A percentile compares a stretch with the other conserved stretches of the same genome.
Conservation (phyloP, 768 basidiomycete species). For the Clavulina sp. region DNA sequence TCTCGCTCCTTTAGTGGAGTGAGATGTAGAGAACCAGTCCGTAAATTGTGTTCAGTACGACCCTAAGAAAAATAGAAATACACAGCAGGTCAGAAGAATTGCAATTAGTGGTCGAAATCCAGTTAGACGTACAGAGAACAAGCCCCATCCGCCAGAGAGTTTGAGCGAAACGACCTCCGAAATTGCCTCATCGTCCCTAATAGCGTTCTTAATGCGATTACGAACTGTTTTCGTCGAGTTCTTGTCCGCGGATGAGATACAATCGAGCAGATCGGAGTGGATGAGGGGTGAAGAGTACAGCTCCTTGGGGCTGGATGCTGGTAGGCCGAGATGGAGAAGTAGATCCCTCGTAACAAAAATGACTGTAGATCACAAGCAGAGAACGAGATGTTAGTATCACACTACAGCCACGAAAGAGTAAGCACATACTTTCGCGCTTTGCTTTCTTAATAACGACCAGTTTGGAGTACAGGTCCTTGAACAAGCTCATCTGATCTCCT, state of each 20-base stretch:
- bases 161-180: not conserved
- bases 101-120: not conserved
- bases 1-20: slow-evolving; percentile 1
- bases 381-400: not conserved
- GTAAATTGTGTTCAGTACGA: not conserved
- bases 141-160: not conserved
- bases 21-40: not conserved
- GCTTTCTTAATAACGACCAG: not conserved
- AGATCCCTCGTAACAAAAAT: not conserved
- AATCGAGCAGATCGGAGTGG: not conserved
- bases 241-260: not conserved
- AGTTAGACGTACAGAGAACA: not conserved
- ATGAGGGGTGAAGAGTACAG: not conserved
- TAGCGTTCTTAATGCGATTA: not conserved
- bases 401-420: not conserved
- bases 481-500: no score
- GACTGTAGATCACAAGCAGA: not conserved
- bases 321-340: not conserved
- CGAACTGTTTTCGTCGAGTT: not conserved
- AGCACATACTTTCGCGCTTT: not conserved
- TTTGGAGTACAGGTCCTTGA: not conserved
- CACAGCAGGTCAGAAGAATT: not conserved
- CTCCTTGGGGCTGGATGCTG: not conserved
- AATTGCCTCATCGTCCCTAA: not conserved
- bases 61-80: not conserved